phyloP scores from a whole-genome alignment of 345 rosid genomes.

The Gossypium australe region DNA sequence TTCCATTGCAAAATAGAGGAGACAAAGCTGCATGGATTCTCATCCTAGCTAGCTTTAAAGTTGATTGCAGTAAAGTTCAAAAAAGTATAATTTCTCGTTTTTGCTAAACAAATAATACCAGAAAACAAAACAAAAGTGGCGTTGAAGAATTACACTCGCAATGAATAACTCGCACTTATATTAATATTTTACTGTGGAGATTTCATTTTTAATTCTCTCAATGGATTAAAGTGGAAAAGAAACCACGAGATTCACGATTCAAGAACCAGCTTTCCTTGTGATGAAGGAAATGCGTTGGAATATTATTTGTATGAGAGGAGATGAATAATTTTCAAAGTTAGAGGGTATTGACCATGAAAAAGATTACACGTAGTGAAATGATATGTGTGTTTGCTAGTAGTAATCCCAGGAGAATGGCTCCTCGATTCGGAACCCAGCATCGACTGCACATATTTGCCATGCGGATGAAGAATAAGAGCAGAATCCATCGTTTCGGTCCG shows the following conservation, averaged over 20 bases:
- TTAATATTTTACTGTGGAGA: constrained; percentile 7
- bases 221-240: neutral
- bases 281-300: neutral
- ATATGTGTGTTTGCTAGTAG: neutral
- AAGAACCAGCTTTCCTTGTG: neutral
- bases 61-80: neutral
- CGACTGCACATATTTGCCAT: constrained; percentile 65
- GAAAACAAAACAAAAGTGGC: neutral
- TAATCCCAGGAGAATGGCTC: constrained; percentile 60
- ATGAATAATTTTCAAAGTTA: neutral
- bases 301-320: neutral
- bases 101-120: neutral
- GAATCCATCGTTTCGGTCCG: constrained; percentile 36
- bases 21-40: neutral
- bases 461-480: constrained; percentile 38
- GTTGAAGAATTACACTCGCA: neutral
- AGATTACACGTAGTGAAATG: neutral
- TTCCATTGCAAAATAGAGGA: neutral
- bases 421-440: constrained; percentile 52
- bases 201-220: neutral
- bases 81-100: neutral
- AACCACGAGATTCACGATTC: neutral
- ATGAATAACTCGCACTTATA: neutral
- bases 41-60: constrained; percentile 1
- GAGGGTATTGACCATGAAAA: neutral